A percentile compares a stretch with the other conserved stretches of the same genome.
These are phyloP conservation scores for Clitopilus passeckerianus DNA, from an alignment of 768 basidiomycete genomes.

Conservation along the genomic window DNA sequence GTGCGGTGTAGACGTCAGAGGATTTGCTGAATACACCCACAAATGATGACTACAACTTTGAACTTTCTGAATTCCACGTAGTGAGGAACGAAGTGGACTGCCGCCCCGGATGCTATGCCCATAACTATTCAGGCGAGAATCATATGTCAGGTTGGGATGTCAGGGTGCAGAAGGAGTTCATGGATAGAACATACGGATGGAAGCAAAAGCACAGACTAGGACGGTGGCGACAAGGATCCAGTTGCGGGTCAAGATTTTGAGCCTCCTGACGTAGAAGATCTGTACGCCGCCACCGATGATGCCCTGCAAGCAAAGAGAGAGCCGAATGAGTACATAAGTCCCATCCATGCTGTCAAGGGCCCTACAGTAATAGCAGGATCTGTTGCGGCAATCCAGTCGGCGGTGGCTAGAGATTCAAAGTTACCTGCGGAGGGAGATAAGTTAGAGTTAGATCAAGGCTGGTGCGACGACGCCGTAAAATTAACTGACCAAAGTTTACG, in stretches of 20 bases:
- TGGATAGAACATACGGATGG: not conserved
- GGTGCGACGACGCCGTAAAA: no score
- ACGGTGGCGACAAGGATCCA: not conserved
- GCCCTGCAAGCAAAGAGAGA: not conserved
- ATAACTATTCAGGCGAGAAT: not conserved
- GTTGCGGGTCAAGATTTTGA: not conserved
- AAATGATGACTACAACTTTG: not conserved
- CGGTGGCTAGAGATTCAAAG: not conserved
- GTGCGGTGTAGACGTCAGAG: not conserved
- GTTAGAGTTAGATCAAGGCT: not conserved
- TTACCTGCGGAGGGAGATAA: not conserved
- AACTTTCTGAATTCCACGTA: not conserved
- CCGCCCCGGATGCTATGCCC: not conserved
- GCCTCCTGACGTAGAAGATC: not conserved
- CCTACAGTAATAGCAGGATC: not conserved
- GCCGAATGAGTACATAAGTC: not conserved
- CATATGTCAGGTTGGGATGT: not conserved
- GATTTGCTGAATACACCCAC: not conserved
- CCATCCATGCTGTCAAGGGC: not conserved
- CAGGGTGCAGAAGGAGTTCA: not conserved
- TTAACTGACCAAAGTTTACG: not conserved
- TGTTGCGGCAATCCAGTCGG: not conserved
- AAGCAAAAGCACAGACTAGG: not conserved
- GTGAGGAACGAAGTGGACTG: not conserved
- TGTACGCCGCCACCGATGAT: not conserved